Conservation (phyloP, 805 yeast genomes). For the Saccharomyces paradoxus region DNA sequence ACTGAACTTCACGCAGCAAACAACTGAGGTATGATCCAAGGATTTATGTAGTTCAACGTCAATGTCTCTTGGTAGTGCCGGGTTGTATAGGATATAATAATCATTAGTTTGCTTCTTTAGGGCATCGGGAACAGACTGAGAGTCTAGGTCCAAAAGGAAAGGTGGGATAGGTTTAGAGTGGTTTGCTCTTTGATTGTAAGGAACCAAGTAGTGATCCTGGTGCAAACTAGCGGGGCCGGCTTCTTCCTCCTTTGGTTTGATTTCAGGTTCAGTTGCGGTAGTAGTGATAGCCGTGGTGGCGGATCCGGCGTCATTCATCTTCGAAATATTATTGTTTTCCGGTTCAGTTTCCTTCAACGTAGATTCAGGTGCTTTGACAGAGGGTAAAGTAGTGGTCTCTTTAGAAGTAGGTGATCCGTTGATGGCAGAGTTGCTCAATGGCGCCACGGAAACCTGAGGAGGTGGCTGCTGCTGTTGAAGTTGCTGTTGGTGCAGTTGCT, state of each 20-base stretch:
- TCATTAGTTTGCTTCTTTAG: slow-evolving; percentile 77
- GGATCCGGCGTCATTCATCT: slow-evolving; percentile 3
- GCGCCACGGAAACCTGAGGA: slow-evolving; percentile 11
- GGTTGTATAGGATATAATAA: slow-evolving; percentile 84
- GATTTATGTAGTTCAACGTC: slow-evolving; percentile 88
- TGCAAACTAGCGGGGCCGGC: slow-evolving; percentile 12
- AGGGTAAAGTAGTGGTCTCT: slow-evolving; percentile 6
- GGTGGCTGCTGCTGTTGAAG: slow-evolving; percentile 9
- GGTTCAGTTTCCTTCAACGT: neutral
- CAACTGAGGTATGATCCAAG: slow-evolving; percentile 87
- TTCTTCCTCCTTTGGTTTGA: slow-evolving; percentile 14
- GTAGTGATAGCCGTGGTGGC: slow-evolving; percentile 8
- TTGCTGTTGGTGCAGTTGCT: slow-evolving; percentile 3
- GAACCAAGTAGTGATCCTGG: slow-evolving; percentile 31
- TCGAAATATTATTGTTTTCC: neutral
- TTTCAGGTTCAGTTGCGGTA: slow-evolving; percentile 7
- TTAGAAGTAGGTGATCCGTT: slow-evolving; percentile 8
- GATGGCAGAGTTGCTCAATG: slow-evolving; percentile 2
- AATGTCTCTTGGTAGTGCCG: slow-evolving; percentile 63
- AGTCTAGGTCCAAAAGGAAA: slow-evolving; percentile 72
- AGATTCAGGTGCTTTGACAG: slow-evolving; percentile 1
- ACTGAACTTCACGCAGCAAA: slow-evolving; percentile 91
- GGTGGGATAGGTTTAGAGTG: slow-evolving; percentile 75
- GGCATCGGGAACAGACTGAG: slow-evolving; percentile 63
- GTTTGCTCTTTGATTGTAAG: slow-evolving; percentile 32